Percentiles rank a stretch among this genome's conserved stretches.
Conservation (phyloP, 2,329 filamentous ascomycete genomes). For the Arthrobotrys sinensis region DNA sequence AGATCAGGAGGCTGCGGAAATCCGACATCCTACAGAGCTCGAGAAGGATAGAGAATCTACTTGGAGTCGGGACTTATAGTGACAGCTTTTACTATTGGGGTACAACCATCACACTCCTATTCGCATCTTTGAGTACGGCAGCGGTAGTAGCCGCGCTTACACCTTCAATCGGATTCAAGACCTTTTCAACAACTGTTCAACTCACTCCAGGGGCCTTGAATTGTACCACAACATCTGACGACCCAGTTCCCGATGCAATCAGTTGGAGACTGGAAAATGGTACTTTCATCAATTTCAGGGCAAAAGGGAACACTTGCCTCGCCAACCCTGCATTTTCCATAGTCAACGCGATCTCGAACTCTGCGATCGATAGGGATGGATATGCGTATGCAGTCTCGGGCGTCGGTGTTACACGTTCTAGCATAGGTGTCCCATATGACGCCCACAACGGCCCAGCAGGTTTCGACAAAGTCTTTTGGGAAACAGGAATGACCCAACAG, state of each 20-base stretch:
- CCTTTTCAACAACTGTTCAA: slow-evolving; percentile 42
- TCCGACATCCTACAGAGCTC: slow-evolving; percentile 47
- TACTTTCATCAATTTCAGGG: slow-evolving; percentile 47
- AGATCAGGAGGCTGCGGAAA: slow-evolving; percentile 36
- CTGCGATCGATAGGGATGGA: slow-evolving; percentile 40
- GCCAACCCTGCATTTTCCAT: slow-evolving; percentile 48
- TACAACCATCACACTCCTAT: slow-evolving; percentile 48
- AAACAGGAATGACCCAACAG: slow-evolving; percentile 31
- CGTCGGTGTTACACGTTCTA: slow-evolving; percentile 47
- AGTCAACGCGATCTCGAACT: slow-evolving; percentile 40
- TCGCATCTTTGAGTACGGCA: slow-evolving; percentile 42
- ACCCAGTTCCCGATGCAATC: slow-evolving; percentile 9
- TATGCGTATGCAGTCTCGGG: slow-evolving; percentile 52
- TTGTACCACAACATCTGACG: slow-evolving; percentile 36
- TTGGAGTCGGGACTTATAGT: slow-evolving; percentile 51
- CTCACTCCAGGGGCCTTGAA: slow-evolving; percentile 50
- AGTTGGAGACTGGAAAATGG: slow-evolving; percentile 51
- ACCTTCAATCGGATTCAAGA: slow-evolving; percentile 54
- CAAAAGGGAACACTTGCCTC: slow-evolving; percentile 46
- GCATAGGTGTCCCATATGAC: slow-evolving; percentile 55
- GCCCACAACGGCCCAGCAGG: slow-evolving; percentile 45
- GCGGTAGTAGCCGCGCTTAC: slow-evolving; percentile 51
- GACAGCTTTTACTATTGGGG: slow-evolving; percentile 59
- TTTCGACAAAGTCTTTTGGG: slow-evolving; percentile 56
- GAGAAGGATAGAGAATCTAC: slow-evolving; percentile 49